These are phyloP conservation scores for Phialemonium atrogriseum DNA, from an alignment of 2,329 filamentous ascomycete species.

Conservation along the genomic window DNA sequence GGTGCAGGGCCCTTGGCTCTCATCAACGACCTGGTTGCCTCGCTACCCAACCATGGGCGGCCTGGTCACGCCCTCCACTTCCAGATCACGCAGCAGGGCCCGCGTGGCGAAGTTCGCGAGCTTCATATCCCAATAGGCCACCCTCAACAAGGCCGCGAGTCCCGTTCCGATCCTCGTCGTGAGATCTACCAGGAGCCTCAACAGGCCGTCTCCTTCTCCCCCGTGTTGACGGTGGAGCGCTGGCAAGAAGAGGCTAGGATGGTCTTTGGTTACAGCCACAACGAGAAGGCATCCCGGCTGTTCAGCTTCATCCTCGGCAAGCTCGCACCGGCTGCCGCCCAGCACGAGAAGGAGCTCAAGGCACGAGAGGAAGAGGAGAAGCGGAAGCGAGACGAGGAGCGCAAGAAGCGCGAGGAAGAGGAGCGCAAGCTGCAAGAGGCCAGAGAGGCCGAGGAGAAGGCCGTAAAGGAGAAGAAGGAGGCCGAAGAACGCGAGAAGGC, in stretches of 20 bases:
- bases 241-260: slow-evolving; percentile 89
- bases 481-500: slow-evolving; percentile 59
- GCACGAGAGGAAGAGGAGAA: slow-evolving; percentile 47
- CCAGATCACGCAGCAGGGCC: slow-evolving; percentile 44
- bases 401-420: slow-evolving; percentile 54
- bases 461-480: slow-evolving; percentile 58
- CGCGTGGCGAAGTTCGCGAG: slow-evolving; percentile 44
- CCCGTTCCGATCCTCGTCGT: slow-evolving; percentile 39
- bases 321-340: slow-evolving; percentile 76
- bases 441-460: slow-evolving; percentile 62
- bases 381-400: slow-evolving; percentile 50
- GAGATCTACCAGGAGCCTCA: slow-evolving; percentile 51
- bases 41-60: slow-evolving; percentile 38
- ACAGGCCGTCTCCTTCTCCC: slow-evolving; percentile 68
- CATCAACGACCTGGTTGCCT: slow-evolving; percentile 48
- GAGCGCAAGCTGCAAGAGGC: slow-evolving; percentile 60
- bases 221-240: slow-evolving; percentile 62
- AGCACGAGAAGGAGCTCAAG: slow-evolving; percentile 66
- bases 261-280: slow-evolving; percentile 62
- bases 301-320: slow-evolving; percentile 60
- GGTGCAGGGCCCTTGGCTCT: slow-evolving; percentile 41
- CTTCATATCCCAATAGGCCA: slow-evolving; percentile 31
- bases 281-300: slow-evolving; percentile 63
- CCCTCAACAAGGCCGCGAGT: slow-evolving; percentile 25
- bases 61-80: slow-evolving; percentile 49